Percentiles rank a stretch among this genome's conserved stretches.
phyloP scores from a whole-genome alignment of 345 rosid genomes.

The Linum lewisii region DNA sequence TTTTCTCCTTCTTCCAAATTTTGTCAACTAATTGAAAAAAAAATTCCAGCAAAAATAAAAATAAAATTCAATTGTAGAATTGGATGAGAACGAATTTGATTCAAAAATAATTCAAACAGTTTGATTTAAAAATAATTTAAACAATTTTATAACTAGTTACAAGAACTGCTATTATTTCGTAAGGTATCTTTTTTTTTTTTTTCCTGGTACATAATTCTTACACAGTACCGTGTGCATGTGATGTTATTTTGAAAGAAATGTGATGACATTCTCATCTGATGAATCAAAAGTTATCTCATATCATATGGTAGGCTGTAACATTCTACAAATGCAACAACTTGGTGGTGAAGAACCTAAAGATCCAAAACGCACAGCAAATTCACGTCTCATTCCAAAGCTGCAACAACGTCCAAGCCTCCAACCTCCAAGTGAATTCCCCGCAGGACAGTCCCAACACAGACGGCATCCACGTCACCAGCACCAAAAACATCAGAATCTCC shows the following conservation, averaged over 20 bases:
- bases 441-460: constrained; percentile 74
- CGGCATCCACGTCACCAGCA: constrained; percentile 66
- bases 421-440: constrained; percentile 46
- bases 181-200: not conserved
- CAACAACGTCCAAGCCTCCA: constrained; percentile 36
- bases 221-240: too few relatives aligned
- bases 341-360: constrained; percentile 36
- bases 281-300: too few relatives aligned
- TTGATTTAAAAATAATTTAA: too few relatives aligned
- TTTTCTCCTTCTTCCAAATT: not conserved
- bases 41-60: too few relatives aligned
- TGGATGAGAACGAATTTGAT: too few relatives aligned
- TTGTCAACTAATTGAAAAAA: too few relatives aligned
- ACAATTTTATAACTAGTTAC: too few relatives aligned
- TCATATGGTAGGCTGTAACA: constrained; percentile 84
- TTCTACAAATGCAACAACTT: constrained; percentile 44
- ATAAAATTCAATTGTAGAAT: too few relatives aligned
- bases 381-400: constrained; percentile 52
- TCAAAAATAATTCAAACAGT: not conserved
- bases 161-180: too few relatives aligned
- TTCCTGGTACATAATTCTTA: too few relatives aligned
- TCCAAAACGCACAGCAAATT: constrained; percentile 63
- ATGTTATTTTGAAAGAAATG: too few relatives aligned
- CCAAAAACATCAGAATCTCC: constrained; percentile 51
- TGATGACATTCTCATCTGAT: too few relatives aligned